Percentiles rank a stretch among this genome's conserved stretches.
Evolutionary conservation across 2,329 filamentous ascomycete genomes (phyloP).

Genomic region (Penicillium verrucosum): DNA sequence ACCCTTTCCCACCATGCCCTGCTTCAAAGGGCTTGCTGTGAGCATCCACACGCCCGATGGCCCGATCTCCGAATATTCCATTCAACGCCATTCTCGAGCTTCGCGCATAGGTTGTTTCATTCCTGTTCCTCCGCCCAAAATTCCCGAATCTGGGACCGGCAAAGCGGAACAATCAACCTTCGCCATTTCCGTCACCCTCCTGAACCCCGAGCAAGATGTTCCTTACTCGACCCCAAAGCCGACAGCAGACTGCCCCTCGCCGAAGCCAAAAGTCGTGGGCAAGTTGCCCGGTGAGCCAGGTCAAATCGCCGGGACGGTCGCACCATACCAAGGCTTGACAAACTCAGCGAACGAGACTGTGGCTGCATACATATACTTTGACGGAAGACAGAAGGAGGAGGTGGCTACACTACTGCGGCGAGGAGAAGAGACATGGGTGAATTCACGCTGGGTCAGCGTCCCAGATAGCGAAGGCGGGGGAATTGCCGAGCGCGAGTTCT

Average conservation of each 20-base stretch:
- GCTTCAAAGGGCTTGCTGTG: slow-evolving; percentile 98
- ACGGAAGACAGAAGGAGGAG: slow-evolving; percentile 91
- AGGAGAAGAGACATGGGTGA: slow-evolving; percentile 98
- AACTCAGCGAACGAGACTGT: slow-evolving; percentile 94
- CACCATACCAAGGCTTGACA: slow-evolving; percentile 87
- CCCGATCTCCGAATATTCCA: slow-evolving; percentile 86
- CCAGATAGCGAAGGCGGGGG: slow-evolving; percentile 88
- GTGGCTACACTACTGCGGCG: slow-evolving; percentile 88
- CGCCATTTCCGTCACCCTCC: slow-evolving; percentile 93
- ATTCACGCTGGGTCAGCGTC: slow-evolving; percentile 94
- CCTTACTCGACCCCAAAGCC: slow-evolving; percentile 89
- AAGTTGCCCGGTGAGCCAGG: slow-evolving; percentile 58
- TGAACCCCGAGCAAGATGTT: slow-evolving; percentile 82
- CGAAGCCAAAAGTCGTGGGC: slow-evolving; percentile 77
- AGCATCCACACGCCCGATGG: slow-evolving; percentile 82
- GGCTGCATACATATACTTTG: slow-evolving; percentile 98
- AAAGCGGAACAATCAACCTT: slow-evolving; percentile 93
- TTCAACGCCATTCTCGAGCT: slow-evolving; percentile 87
- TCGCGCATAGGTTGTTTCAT: slow-evolving; percentile 97
- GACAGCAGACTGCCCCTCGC: slow-evolving; percentile 70
- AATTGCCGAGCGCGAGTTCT: slow-evolving; percentile 90
- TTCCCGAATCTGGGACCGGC: slow-evolving; percentile 64
- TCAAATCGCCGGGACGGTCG: slow-evolving; percentile 58
- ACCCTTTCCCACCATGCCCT: slow-evolving; percentile 63
- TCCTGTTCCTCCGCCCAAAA: slow-evolving; percentile 82